These are phyloP conservation scores for Plasmodium falciparum DNA, from an alignment of 169 alveolate species.

Conservation along the genomic window DNA sequence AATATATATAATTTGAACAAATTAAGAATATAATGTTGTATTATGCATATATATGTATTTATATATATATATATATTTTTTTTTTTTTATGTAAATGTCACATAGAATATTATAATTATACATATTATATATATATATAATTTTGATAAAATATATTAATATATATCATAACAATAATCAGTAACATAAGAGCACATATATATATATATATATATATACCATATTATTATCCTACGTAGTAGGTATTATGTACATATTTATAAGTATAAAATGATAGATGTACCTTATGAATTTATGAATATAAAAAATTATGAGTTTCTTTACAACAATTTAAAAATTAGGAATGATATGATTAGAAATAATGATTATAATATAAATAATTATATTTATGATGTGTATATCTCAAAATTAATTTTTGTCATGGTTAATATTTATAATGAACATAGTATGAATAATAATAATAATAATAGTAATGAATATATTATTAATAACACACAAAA, in stretches of 20 bases:
- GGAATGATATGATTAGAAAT: constrained; percentile 2
- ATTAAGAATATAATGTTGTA: no score
- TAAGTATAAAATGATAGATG: constrained; percentile 16
- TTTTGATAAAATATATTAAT: not conserved
- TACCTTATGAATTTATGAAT: constrained; percentile 1
- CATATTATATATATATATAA: not conserved
- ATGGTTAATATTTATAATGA: not conserved
- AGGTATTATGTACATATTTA: not conserved
- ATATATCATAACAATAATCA: not conserved
- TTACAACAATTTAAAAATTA: not conserved
- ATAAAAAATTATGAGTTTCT: constrained; percentile 8
- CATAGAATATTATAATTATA: not conserved
- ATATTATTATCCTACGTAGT: no score
- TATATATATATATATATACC: constrained; percentile 1
- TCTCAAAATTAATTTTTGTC: not conserved
- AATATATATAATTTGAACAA: no score
- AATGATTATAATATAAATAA: not conserved
- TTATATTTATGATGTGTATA: not conserved
- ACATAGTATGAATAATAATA: not conserved
- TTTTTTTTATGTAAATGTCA: no score
- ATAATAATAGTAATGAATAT: no score
- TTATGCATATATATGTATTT: no score
- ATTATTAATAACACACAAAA: no score
- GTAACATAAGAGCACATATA: not conserved
- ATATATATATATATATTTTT: no score